Evolutionary conservation across 2,329 filamentous ascomycete genomes (phyloP), one percentile per base, ranked within the genome.

Genomic region (Penicillium carneum): DNA sequence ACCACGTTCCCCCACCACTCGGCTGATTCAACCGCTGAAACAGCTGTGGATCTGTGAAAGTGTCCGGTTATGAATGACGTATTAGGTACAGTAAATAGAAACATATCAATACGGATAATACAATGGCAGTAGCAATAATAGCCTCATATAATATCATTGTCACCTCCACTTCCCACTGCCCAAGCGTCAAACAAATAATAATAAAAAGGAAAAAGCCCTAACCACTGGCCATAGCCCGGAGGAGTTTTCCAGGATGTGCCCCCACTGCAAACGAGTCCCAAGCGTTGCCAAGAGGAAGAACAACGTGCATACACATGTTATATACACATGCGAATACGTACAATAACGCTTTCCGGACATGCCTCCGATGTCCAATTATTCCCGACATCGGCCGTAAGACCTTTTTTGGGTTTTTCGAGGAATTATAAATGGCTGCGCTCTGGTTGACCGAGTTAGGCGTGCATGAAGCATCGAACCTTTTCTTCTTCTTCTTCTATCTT

Each of bases 381-480:
- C 51, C 57, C 57, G 57, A 60, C 57, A 60, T 60, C 57, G 57
- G 57, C 51, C 16, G 29, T 56, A 55, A 49, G 47, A 14, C n/a
- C 29, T 48, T 36, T 14, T 45, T 23, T 38, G 51, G 39, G 39
- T 7, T 8, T 18, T 7, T 26, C 23, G 6, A 53, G 23, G 26
- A 26, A 49, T 53, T 46, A 53, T 18, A 41, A 59, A 58, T 53
- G 14, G n/a, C 20, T 45, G 33, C 12, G 7, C 36, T 48, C 16
- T 33, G 31, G 20, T n/a, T 43, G 43, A 26, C 41, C 18, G 14
- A 29, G 36, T 3, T 12, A 26, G 33, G 26, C 31, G 54, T 41
- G 47, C 56, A 58, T 46, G 33, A 46, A 39, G 55, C 55, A 48
- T 50, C 14, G 42, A 46, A 58, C 48, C 31, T 29, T 51, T 18